Base-by-base conservation (phyloP, 139 green algal genomes). In the Micractinium conductrix region DNA sequence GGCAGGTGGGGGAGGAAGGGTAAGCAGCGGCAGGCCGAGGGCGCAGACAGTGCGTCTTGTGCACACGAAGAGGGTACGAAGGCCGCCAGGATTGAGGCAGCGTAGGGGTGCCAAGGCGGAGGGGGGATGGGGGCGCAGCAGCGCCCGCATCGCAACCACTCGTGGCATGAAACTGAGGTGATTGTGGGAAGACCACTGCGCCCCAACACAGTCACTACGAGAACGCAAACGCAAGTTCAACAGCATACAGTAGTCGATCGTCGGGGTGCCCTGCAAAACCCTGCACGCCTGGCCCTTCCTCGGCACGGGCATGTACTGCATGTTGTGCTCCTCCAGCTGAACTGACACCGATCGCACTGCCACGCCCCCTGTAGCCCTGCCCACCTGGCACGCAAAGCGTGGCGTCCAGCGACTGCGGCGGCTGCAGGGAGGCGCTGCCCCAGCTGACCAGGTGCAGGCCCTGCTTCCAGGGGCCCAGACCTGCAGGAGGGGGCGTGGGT, bases 391-490 rank as follows among this genome's bases (percentile, higher is more conserved):
- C 55, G 28, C 58, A 71, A 10, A 82, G 55, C 53, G 76, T 82
- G 55, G 76, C 76, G 8, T 82, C 76, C 37, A 82, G 76, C 55
- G 38, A 45, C 76, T 82, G 76, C 26, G 76, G 76, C 28, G 76
- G 76, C 48, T 28, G 35, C 76, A 82, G 76, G 26, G 8, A 33
- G 58, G 76, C 76, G 76, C 2, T 42, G 38, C 76, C 76, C 76
- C 76, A 82, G 76, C 76, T 82, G 38, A 82, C 58, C 10, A 82
- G 58, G 58, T 60, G 76, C 58, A 82, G 76, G 2, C 62, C 76
- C 16, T 72, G 28, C 26, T 38, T 37, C 76, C 76, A 82, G 38
- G 55, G 55, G 26, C 55, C 38, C 55, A 82, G 19, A 22, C 76
- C 76, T 82, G 76, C 55, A 16, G 53, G 53, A n/a, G n/a, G n/a